These are phyloP conservation scores for Globisporangium nodosum DNA, from an alignment of 352 stramenopile genomes.

Conservation along the genomic window DNA sequence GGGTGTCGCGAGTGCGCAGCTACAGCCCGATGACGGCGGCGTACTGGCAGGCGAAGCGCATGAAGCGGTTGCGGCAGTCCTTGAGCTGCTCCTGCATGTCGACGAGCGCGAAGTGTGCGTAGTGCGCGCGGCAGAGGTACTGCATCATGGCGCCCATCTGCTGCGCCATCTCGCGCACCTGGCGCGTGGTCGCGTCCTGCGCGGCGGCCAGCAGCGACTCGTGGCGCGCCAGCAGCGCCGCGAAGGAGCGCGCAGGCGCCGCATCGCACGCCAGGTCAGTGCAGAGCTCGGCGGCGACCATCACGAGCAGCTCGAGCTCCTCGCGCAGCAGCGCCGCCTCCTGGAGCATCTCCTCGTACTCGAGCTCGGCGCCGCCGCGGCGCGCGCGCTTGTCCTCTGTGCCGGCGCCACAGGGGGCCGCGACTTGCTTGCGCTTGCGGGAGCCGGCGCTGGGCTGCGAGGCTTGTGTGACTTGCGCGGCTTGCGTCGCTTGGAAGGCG, in stretches of 20 bases:
- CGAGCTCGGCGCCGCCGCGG: constrained; percentile 54
- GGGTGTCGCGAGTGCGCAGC: constrained; percentile 2
- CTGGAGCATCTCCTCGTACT: constrained; percentile 71
- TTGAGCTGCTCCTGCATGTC: constrained; percentile 72
- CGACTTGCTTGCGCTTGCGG: constrained; percentile 44
- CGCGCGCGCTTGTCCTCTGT: constrained; percentile 34
- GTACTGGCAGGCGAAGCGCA: constrained; percentile 76
- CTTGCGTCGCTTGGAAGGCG: constrained; percentile 1
- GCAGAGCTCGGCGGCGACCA: constrained; percentile 53
- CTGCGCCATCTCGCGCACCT: constrained; percentile 61
- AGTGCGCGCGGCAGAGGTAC: constrained; percentile 58
- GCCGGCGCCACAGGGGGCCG: constrained; percentile 18
- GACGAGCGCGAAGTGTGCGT: constrained; percentile 59
- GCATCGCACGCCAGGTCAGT: constrained; percentile 39
- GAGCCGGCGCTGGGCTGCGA: not conserved
- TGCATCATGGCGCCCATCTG: constrained; percentile 74
- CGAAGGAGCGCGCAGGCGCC: constrained; percentile 24
- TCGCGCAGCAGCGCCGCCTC: constrained; percentile 62
- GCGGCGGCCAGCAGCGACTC: constrained; percentile 42
- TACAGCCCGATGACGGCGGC: constrained; percentile 55
- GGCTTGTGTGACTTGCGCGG: not conserved
- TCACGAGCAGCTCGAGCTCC: constrained; percentile 62
- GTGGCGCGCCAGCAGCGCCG: constrained; percentile 26
- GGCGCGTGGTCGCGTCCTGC: constrained; percentile 40
- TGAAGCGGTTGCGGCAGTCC: constrained; percentile 62